phyloP scores from a whole-genome alignment of 306 rosid genomes.

The Cucumis sativus region DNA sequence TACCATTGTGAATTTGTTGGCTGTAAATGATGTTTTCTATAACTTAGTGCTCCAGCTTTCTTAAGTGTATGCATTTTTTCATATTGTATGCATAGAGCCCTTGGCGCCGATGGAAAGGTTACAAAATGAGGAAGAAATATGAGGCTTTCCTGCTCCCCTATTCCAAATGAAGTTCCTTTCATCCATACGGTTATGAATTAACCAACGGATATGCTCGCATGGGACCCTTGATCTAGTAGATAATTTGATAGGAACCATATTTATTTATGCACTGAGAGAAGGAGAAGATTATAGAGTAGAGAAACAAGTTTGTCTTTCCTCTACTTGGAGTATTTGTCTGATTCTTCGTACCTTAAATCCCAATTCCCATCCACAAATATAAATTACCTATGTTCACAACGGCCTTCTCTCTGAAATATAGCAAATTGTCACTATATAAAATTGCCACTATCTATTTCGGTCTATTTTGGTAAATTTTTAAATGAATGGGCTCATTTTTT shows the following conservation, averaged over 20 bases:
- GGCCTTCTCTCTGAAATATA: background rate
- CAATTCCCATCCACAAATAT: background rate
- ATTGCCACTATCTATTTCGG: no score
- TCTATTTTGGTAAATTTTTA: no score
- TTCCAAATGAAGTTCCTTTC: background rate
- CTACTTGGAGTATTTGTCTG: background rate
- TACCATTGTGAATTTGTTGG: background rate
- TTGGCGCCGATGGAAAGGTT: background rate
- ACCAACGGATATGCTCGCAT: background rate
- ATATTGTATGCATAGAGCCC: background rate
- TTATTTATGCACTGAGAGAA: background rate
- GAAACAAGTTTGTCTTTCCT: background rate
- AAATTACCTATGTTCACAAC: background rate
- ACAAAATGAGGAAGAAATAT: background rate
- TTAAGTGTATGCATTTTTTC: background rate
- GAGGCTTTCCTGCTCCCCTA: background rate
- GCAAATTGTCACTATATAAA: no score
- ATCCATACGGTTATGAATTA: background rate
- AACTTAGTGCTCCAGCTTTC: background rate
- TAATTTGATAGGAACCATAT: background rate
- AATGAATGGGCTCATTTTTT: no score
- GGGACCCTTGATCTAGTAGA: background rate
- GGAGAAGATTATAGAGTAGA: background rate
- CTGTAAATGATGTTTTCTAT: background rate
- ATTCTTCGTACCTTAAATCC: background rate